Evolutionary conservation across 169 alveolate species (phyloP).

Genomic region (Fabrea salina): DNA sequence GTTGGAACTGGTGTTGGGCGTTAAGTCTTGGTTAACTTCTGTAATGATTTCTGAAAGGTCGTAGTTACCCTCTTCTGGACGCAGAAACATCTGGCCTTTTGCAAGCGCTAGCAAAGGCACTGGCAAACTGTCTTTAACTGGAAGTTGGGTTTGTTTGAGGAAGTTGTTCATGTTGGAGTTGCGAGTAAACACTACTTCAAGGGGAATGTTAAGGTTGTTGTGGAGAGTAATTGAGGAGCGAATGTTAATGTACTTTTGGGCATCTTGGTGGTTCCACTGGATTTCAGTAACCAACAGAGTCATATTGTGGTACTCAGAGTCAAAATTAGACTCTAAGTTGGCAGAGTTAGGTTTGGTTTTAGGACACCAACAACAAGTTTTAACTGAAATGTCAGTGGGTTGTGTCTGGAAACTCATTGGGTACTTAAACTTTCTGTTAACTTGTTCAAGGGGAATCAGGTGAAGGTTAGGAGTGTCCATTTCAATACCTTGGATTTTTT

Average conservation of each 20-base stretch:
- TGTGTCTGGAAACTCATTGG: background rate
- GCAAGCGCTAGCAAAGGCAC: background rate
- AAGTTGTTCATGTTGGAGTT: background rate
- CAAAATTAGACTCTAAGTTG: background rate
- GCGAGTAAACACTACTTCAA: background rate
- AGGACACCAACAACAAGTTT: no score
- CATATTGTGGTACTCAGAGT: background rate
- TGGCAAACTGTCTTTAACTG: background rate
- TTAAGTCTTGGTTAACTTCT: background rate
- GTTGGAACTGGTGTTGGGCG: background rate
- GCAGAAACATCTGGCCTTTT: background rate
- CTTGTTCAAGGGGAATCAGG: background rate
- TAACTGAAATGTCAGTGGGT: background rate
- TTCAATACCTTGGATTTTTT: background rate
- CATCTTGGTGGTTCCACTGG: slow-evolving; percentile 10
- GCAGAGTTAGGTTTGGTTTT: background rate
- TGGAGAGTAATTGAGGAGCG: slow-evolving; percentile 13
- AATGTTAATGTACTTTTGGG: background rate
- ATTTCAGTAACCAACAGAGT: background rate
- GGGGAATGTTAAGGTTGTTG: background rate
- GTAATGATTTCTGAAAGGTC: background rate
- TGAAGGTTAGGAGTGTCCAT: slow-evolving; percentile 31
- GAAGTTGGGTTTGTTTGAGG: background rate
- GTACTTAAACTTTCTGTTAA: background rate
- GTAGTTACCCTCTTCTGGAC: background rate